phyloP scores from a whole-genome alignment of 2,329 filamentous ascomycete species.

The Rhinocladiella similis region DNA sequence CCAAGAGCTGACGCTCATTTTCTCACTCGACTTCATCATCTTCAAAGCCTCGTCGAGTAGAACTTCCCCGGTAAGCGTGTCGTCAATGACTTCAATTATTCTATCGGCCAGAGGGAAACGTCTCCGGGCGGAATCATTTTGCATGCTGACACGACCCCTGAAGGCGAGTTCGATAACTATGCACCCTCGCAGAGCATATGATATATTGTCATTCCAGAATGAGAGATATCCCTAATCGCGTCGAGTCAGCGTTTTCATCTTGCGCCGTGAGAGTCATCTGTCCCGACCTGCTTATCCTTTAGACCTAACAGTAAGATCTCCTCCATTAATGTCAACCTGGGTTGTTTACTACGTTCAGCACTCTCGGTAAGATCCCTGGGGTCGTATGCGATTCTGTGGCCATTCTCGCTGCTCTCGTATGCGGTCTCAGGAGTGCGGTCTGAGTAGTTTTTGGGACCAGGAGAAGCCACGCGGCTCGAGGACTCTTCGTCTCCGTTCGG shows the following conservation, averaged over 20 bases:
- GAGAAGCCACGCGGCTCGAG: constrained; percentile 65
- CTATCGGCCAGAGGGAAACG: constrained; percentile 91
- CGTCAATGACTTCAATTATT: constrained; percentile 94
- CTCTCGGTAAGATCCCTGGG: constrained; percentile 96
- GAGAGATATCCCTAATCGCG: constrained; percentile 84
- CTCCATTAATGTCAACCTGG: constrained; percentile 98
- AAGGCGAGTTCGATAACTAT: constrained; percentile 98
- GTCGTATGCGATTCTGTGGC: constrained; percentile 98
- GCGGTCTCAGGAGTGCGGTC: constrained; percentile 69
- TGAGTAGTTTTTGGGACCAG: constrained; percentile 59
- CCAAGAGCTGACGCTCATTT: constrained; percentile 99
- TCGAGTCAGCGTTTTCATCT: neutral
- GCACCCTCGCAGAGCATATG: constrained; percentile 93
- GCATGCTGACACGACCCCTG: constrained; percentile 95
- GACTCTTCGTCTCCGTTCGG: constrained; percentile 59
- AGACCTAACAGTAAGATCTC: constrained; percentile 91
- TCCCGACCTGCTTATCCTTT: constrained; percentile 93
- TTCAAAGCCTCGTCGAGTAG: constrained; percentile 96
- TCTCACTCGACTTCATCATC: constrained; percentile 99
- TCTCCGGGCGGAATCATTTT: constrained; percentile 89
- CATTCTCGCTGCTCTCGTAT: constrained; percentile 84
- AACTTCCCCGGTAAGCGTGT: constrained; percentile 93
- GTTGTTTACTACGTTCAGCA: constrained; percentile 93
- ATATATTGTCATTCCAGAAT: constrained; percentile 99
- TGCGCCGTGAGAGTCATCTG: constrained; percentile 44